Evolutionary conservation across 768 basidiomycete species (phyloP).

Genomic region (Wakefieldia striispora): DNA sequence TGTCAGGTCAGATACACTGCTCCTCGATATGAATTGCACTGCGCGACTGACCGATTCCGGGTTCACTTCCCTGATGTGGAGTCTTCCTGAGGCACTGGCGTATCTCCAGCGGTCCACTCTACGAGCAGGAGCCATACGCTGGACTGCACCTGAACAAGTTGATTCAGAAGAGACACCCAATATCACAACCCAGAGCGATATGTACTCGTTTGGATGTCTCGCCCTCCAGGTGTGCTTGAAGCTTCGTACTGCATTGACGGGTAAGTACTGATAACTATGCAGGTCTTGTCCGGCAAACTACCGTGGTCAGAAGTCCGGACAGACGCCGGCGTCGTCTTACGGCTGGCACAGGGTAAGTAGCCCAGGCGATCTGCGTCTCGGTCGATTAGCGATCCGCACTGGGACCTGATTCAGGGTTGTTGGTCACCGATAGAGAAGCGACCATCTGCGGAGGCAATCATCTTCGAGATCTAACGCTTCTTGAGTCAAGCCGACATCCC

Average conservation of each 20-base stretch:
- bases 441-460: neutral
- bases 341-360: neutral
- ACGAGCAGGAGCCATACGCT: constrained; percentile 38
- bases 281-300: constrained; percentile 20
- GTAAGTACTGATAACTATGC: neutral
- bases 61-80: constrained; percentile 22
- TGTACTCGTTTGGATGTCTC: constrained; percentile 29
- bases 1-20: neutral
- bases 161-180: constrained; percentile 9
- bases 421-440: neutral
- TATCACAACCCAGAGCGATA: constrained; percentile 8
- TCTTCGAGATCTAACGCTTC: neutral
- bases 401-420: constrained; percentile 5
- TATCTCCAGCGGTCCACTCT: constrained; percentile 22
- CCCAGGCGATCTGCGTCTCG: neutral
- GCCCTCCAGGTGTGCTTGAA: constrained; percentile 12
- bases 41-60: constrained; percentile 47
- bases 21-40: constrained; percentile 21
- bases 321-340: constrained; percentile 10
- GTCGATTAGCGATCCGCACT: neutral
- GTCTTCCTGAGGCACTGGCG: constrained; percentile 2
- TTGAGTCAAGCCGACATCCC: too few species aligned
- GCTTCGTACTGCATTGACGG: too few species aligned
- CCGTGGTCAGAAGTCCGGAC: constrained; percentile 3
- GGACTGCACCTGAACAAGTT: constrained; percentile 39